Percentiles rank a stretch among this genome's conserved stretches.
Evolutionary conservation across 495 filamentous ascomycete genomes (phyloP).

Genomic region (Aspergillus haitiensis): DNA sequence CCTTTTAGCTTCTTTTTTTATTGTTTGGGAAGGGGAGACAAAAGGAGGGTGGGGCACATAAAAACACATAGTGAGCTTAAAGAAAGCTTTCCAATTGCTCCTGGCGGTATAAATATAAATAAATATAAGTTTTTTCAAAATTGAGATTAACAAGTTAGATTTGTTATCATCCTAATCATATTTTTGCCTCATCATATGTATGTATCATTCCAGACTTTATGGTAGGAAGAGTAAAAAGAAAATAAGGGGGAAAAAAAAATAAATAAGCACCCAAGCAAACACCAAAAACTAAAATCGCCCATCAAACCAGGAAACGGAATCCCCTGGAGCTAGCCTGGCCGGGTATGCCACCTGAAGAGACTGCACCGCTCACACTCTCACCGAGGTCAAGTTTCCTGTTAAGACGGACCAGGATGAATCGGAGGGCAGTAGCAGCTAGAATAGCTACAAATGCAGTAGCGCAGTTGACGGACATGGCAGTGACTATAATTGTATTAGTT

Average conservation of each 20-base stretch:
- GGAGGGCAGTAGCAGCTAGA: slow-evolving; percentile 59
- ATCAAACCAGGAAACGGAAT: slow-evolving; percentile 57
- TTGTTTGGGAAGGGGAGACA: background rate
- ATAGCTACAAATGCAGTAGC: slow-evolving; percentile 67
- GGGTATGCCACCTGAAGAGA: slow-evolving; percentile 50
- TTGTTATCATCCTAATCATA: background rate
- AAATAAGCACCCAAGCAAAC: background rate
- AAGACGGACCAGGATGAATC: slow-evolving; percentile 63
- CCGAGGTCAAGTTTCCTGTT: slow-evolving; percentile 71
- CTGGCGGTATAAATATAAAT: too few relatives aligned
- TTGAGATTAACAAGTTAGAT: too few relatives aligned
- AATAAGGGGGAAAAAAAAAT: background rate
- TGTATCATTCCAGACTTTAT: background rate
- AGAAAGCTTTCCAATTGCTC: background rate
- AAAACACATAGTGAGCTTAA: background rate
- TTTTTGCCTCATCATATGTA: background rate
- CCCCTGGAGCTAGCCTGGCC: slow-evolving; percentile 58
- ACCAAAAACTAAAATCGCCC: too few relatives aligned
- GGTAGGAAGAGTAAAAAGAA: background rate
- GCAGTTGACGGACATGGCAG: slow-evolving; percentile 76
- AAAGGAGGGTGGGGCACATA: background rate
- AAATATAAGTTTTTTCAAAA: too few relatives aligned
- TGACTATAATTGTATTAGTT: slow-evolving; percentile 33
- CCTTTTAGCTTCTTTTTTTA: background rate
- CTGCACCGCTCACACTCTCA: slow-evolving; percentile 40